Conservation (phyloP, 495 filamentous ascomycete genomes). For the Aspergillus baeticus region DNA sequence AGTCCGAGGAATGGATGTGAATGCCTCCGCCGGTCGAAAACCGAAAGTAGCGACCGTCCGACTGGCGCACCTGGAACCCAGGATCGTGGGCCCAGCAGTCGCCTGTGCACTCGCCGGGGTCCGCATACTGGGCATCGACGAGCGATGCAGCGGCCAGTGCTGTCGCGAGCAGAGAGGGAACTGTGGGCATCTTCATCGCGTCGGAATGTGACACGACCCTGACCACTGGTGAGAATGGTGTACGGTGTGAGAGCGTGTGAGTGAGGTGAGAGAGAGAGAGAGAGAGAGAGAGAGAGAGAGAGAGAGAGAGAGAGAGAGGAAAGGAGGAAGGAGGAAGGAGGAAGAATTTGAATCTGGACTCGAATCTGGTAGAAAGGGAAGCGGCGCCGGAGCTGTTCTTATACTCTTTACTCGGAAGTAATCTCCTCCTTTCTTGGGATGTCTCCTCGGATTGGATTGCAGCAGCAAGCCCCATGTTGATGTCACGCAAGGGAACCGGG, state of each 20-base stretch:
- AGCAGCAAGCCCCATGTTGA: neutral
- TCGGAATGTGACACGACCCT: neutral
- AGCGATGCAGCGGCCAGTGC: conserved; percentile 27
- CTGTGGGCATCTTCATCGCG: neutral
- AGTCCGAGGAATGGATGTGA: conserved; percentile 54
- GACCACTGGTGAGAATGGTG: neutral
- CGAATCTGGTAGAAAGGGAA: neutral
- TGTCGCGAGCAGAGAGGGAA: conserved; percentile 9
- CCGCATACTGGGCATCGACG: conserved; percentile 32
- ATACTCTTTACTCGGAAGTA: neutral
- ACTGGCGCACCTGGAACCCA: conserved; percentile 57
- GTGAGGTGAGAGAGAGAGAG: neutral
- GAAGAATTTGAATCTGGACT: neutral
- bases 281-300: neutral
- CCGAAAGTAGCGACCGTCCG: conserved; percentile 70
- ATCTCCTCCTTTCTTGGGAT: neutral
- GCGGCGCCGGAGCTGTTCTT: neutral
- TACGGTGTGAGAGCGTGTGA: too few relatives aligned
- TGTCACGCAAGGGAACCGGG: conserved; percentile 7
- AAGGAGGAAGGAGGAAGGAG: neutral
- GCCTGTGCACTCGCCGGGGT: conserved; percentile 58
- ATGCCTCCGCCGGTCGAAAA: conserved; percentile 67
- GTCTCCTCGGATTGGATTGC: too few relatives aligned
- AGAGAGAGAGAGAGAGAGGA: neutral
- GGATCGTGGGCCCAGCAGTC: conserved; percentile 65